Evolutionary conservation across 2,329 filamentous ascomycete species (phyloP).

Genomic region (Sarocladium oryzae): DNA sequence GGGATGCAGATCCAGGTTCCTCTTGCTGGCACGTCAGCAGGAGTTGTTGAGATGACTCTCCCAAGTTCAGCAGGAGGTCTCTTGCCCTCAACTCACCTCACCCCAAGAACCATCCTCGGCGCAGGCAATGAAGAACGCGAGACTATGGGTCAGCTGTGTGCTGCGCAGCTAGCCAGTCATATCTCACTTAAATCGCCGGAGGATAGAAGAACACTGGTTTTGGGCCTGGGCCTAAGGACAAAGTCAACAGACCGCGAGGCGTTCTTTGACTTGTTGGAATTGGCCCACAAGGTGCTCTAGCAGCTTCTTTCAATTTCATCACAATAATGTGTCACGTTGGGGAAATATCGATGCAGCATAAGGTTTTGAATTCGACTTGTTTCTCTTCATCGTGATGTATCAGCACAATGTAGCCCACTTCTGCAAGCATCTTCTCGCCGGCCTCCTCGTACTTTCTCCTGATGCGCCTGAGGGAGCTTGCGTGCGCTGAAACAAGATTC

Average conservation of each 20-base stretch:
- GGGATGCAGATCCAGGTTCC: constrained; percentile 69
- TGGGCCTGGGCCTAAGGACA: constrained; percentile 53
- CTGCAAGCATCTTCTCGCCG: constrained; percentile 4
- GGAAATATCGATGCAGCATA: background rate
- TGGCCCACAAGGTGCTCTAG: constrained; percentile 51
- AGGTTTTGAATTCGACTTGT: background rate
- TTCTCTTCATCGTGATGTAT: constrained; percentile 6
- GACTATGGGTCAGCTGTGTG: constrained; percentile 79
- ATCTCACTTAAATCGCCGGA: constrained; percentile 65
- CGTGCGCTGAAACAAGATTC: too few species aligned
- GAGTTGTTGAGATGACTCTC: constrained; percentile 54
- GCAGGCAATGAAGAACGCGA: constrained; percentile 75
- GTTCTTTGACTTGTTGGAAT: constrained; percentile 60
- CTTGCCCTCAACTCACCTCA: constrained; percentile 75
- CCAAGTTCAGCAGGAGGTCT: constrained; percentile 37
- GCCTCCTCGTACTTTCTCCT: too few species aligned
- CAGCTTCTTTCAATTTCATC: background rate
- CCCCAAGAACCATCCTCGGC: constrained; percentile 79
- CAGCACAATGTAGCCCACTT: background rate
- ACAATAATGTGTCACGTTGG: background rate
- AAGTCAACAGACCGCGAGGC: constrained; percentile 45
- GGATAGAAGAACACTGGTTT: constrained; percentile 52
- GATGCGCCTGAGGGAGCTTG: too few species aligned
- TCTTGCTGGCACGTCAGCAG: constrained; percentile 60
- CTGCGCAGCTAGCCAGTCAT: constrained; percentile 79